Percentiles rank a stretch among this genome's conserved stretches.
These are phyloP conservation scores for Grigorovia transvaalensis DNA, from an alignment of 805 yeast genomes.

Conservation along the genomic window DNA sequence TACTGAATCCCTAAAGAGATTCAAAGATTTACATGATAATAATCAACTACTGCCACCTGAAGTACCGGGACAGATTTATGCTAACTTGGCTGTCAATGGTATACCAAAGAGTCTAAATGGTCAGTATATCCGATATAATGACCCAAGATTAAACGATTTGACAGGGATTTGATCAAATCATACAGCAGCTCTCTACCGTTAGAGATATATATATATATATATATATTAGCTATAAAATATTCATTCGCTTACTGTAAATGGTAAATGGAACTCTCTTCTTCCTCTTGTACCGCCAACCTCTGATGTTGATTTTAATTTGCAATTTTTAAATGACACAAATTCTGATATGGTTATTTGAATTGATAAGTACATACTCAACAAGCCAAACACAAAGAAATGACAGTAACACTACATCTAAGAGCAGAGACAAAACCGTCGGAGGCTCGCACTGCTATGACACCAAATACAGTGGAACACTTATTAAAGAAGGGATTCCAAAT, in stretches of 20 bases:
- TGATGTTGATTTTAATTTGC: no score
- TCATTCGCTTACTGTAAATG: no score
- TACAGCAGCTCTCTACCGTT: no score
- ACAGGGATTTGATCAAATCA: conserved; percentile 3
- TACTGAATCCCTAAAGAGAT: conserved; percentile 45
- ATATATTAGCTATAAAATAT: no score
- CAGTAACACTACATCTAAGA: conserved; percentile 74
- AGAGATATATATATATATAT: no score
- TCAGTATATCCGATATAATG: conserved; percentile 52
- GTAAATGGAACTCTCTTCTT: no score
- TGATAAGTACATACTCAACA: no score
- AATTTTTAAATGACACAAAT: no score
- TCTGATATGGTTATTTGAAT: no score
- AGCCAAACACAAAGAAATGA: conserved; percentile 4
- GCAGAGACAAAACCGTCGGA: conserved; percentile 96
- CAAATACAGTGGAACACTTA: conserved; percentile 74
- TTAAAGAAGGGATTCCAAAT: conserved; percentile 81
- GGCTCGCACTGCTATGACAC: conserved; percentile 95
- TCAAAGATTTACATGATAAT: conserved; percentile 49
- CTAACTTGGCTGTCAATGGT: conserved; percentile 53
- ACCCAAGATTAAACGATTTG: conserved; percentile 13
- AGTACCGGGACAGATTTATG: conserved; percentile 63
- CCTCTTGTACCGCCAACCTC: no score
- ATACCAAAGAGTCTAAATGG: conserved; percentile 55
- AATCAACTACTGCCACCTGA: conserved; percentile 54